These are phyloP conservation scores for Pestalotiopsis sp. DNA, from an alignment of 2,329 filamentous ascomycete genomes.

Conservation along the genomic window DNA sequence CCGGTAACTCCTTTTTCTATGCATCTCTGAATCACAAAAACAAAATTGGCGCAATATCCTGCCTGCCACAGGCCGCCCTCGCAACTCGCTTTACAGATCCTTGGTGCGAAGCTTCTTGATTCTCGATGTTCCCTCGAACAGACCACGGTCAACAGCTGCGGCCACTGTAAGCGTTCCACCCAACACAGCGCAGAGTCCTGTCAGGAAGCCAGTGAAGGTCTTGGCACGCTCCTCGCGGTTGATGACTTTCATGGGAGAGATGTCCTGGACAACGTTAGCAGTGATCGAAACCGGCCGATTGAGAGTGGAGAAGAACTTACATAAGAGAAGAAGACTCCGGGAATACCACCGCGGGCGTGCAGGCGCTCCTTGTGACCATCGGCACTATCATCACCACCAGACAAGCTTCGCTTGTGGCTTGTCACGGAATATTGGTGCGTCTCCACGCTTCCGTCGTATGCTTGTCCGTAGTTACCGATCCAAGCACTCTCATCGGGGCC, in stretches of 20 bases:
- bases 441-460: slow-evolving; percentile 80
- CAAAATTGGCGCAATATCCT: slow-evolving; percentile 6
- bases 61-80: background rate
- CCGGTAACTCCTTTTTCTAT: slow-evolving; percentile 28
- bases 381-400: slow-evolving; percentile 79
- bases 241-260: slow-evolving; percentile 99
- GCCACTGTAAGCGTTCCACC: slow-evolving; percentile 95
- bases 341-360: slow-evolving; percentile 89
- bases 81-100: slow-evolving; percentile 45
- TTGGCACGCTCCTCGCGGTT: slow-evolving; percentile 91
- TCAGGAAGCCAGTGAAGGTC: slow-evolving; percentile 88
- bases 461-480: slow-evolving; percentile 69
- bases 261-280: slow-evolving; percentile 64
- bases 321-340: slow-evolving; percentile 98
- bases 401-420: slow-evolving; percentile 87
- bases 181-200: slow-evolving; percentile 91
- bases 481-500: slow-evolving; percentile 56
- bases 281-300: background rate
- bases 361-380: slow-evolving; percentile 92
- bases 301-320: slow-evolving; percentile 55
- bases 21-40: slow-evolving; percentile 18
- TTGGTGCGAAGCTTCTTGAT: slow-evolving; percentile 84
- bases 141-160: slow-evolving; percentile 84
- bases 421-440: slow-evolving; percentile 99
- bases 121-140: slow-evolving; percentile 85